These are phyloP conservation scores for Danielia oregonensis DNA, from an alignment of 805 yeast genomes.

Conservation along the genomic window DNA sequence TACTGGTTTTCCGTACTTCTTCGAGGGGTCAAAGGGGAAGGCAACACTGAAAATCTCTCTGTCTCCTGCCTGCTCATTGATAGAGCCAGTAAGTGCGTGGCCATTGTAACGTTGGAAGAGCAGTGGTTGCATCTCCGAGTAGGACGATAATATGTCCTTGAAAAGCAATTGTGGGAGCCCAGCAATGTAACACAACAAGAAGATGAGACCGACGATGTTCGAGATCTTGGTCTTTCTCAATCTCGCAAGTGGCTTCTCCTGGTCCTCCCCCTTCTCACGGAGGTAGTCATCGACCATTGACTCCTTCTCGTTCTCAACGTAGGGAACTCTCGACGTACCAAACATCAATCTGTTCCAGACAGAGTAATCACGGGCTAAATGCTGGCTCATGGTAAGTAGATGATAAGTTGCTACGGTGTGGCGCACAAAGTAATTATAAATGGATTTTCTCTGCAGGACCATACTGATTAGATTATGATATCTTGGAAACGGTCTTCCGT, in stretches of 20 bases:
- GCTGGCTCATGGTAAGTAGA: constrained; percentile 7
- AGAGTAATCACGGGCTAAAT: constrained; percentile 13
- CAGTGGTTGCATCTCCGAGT: neutral
- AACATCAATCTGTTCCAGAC: constrained; percentile 15
- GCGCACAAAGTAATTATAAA: neutral
- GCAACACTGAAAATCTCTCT: constrained; percentile 24
- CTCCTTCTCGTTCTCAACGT: neutral
- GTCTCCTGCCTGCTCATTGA: neutral
- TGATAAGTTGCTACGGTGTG: neutral
- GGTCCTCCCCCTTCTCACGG: neutral
- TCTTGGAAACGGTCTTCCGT: constrained; percentile 66
- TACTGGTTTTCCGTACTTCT: constrained; percentile 30
- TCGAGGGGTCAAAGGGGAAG: constrained; percentile 23
- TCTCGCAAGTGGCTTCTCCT: neutral
- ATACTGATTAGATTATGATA: constrained; percentile 25
- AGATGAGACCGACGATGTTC: neutral
- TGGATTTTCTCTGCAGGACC: too few relatives aligned
- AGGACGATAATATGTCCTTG: neutral
- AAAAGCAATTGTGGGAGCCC: neutral
- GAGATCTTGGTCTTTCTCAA: neutral
- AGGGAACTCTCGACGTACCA: constrained; percentile 7
- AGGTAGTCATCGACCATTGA: too few relatives aligned
- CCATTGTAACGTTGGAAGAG: constrained; percentile 4
- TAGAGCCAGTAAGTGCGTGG: constrained; percentile 5
- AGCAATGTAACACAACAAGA: neutral